A percentile compares a stretch with the other conserved stretches of the same genome.
These are phyloP conservation scores for Candolleomyces aberdarensis DNA, from an alignment of 768 basidiomycete species.

Conservation along the genomic window DNA sequence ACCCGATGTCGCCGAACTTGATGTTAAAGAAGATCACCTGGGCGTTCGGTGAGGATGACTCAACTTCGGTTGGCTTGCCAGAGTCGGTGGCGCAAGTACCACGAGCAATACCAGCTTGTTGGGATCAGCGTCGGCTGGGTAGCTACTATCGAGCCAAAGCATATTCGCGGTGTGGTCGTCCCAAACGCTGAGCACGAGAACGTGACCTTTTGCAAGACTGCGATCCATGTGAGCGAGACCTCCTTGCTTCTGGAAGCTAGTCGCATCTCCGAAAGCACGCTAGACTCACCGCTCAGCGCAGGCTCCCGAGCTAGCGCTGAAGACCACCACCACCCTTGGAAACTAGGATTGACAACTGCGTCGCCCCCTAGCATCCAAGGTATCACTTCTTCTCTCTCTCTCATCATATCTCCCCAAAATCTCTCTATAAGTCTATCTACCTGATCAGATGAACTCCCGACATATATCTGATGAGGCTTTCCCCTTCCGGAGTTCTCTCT, in stretches of 20 bases:
- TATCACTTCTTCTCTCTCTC: no score
- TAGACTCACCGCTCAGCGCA: no score
- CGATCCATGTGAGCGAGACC: conserved; percentile 17
- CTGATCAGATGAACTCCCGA: no score
- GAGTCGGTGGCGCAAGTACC: conserved; percentile 18
- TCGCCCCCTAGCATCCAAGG: no score
- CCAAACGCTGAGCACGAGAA: conserved; percentile 36
- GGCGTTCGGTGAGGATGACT: conserved; percentile 10
- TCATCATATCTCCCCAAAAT: no score
- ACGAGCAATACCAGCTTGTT: conserved; percentile 17
- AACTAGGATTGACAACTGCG: no score
- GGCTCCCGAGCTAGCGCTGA: no score
- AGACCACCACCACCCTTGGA: no score
- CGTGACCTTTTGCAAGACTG: conserved; percentile 27
- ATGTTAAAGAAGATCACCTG: conserved; percentile 21
- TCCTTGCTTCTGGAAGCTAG: conserved; percentile 16
- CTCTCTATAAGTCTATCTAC: no score
- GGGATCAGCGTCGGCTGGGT: conserved; percentile 21
- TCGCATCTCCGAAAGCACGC: conserved; percentile 16
- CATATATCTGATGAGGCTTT: no score
- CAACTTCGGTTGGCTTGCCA: conserved; percentile 13
- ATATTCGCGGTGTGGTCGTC: conserved; percentile 29
- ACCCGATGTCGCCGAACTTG: conserved; percentile 19
- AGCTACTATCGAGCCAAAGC: conserved; percentile 42
- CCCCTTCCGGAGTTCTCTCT: no score